Percentiles rank a stretch among this genome's conserved stretches.
These are phyloP conservation scores for Hemileia vastatrix DNA, from an alignment of 1,284 basidiomycete genomes.

Conservation along the genomic window DNA sequence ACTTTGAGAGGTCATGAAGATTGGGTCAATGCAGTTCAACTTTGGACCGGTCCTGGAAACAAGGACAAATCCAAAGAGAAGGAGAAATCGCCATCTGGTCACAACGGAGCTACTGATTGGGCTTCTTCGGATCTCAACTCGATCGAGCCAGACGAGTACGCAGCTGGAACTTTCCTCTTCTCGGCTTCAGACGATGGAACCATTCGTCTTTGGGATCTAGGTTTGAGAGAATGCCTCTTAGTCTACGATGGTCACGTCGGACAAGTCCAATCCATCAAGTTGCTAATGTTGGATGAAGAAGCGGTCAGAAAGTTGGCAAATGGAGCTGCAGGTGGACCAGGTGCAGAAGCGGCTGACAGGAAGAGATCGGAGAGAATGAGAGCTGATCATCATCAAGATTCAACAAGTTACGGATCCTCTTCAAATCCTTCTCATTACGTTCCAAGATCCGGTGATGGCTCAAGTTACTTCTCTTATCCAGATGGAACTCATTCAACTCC, in stretches of 20 bases:
- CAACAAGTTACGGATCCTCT: not conserved
- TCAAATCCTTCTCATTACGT: not conserved
- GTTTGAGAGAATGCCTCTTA: conserved; percentile 67
- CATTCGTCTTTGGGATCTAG: conserved; percentile 89
- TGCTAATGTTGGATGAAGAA: conserved; percentile 55
- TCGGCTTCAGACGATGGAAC: conserved; percentile 90
- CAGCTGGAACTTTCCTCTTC: conserved; percentile 69
- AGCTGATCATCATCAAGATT: no score
- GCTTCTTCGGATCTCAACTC: conserved; percentile 47
- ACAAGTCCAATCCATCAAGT: conserved; percentile 81
- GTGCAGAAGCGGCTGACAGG: conserved; percentile 12
- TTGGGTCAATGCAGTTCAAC: conserved; percentile 89
- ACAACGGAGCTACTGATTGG: no score
- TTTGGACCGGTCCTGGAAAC: conserved; percentile 67
- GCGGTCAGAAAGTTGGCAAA: conserved; percentile 37
- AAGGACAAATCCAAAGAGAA: conserved; percentile 44
- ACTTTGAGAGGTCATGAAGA: conserved; percentile 83
- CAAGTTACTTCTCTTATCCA: not conserved
- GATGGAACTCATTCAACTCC: not conserved
- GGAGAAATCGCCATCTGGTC: no score
- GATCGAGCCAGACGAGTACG: conserved; percentile 51
- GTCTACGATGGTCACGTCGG: conserved; percentile 83
- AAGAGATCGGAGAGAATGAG: conserved; percentile 33
- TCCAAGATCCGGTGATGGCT: not conserved
- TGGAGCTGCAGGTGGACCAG: conserved; percentile 29